Conservation (phyloP, 371 early-diverging fungal species). For the Cokeromyces recurvatus region DNA sequence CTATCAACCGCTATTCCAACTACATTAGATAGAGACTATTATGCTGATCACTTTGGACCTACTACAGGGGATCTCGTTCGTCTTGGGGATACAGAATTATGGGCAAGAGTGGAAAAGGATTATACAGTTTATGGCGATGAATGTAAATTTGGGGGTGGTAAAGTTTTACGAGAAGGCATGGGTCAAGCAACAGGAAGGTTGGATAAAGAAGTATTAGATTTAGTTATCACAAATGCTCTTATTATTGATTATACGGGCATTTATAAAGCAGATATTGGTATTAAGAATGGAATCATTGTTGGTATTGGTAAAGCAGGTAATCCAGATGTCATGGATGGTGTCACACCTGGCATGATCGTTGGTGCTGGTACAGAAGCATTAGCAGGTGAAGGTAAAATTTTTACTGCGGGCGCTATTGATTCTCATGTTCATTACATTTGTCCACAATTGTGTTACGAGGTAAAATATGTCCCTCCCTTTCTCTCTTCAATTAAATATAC, state of each 20-base stretch:
- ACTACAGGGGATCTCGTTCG: conserved; percentile 89
- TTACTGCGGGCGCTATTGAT: conserved; percentile 91
- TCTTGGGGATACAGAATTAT: conserved; percentile 80
- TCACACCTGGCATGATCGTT: conserved; percentile 85
- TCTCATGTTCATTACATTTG: conserved; percentile 92
- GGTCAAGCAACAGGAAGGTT: conserved; percentile 70
- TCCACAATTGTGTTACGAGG: conserved; percentile 80
- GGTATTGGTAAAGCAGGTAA: conserved; percentile 96
- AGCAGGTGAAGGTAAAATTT: conserved; percentile 88
- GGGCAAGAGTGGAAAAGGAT: conserved; percentile 86
- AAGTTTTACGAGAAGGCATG: conserved; percentile 92
- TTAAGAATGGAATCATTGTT: conserved; percentile 76
- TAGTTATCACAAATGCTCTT: conserved; percentile 90
- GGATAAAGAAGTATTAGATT: conserved; percentile 72
- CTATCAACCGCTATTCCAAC: too few relatives aligned
- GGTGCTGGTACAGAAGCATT: conserved; percentile 88
- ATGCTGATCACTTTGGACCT: conserved; percentile 89
- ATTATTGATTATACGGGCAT: conserved; percentile 92
- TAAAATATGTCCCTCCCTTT: conserved; percentile 16
- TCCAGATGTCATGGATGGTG: conserved; percentile 90
- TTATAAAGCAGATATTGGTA: conserved; percentile 95
- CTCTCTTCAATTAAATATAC: too few relatives aligned
- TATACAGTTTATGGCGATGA: conserved; percentile 90
- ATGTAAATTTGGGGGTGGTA: conserved; percentile 82
- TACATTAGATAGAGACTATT: conserved; percentile 72